phyloP scores from a whole-genome alignment of 345 rosid species.

The Populus pruinosa region DNA sequence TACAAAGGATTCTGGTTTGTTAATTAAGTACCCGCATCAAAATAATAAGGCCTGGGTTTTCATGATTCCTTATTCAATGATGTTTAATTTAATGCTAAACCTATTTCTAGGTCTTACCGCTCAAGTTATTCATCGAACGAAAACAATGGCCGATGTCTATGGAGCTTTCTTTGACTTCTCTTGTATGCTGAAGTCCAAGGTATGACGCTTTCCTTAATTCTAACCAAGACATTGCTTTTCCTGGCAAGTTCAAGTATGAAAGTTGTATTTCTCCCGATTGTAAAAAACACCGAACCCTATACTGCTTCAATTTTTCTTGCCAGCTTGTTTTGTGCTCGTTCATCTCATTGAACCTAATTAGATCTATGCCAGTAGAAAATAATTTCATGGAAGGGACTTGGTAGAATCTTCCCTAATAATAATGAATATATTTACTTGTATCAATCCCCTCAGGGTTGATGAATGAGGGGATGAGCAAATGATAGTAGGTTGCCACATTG shows the following conservation, averaged over 20 bases:
- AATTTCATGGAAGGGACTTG: not conserved
- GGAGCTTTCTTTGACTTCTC: slow-evolving; percentile 81
- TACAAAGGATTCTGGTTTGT: not conserved
- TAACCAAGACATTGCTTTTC: not conserved
- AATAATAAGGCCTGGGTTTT: not conserved
- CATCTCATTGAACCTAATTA: not conserved
- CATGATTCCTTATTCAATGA: not conserved
- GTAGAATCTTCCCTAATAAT: not conserved
- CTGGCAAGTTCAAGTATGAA: not conserved
- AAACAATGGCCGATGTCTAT: slow-evolving; percentile 83
- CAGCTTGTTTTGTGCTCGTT: not conserved
- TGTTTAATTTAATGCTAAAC: not conserved
- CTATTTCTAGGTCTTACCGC: slow-evolving; percentile 78
- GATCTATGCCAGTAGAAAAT: not conserved
- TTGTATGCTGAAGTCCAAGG: slow-evolving; percentile 71
- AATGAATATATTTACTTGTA: not conserved
- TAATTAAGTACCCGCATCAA: not conserved
- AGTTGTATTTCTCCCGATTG: not conserved
- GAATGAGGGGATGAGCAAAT: not conserved
- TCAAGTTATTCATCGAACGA: slow-evolving; percentile 73
- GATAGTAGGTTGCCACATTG: not conserved
- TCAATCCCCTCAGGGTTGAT: not conserved
- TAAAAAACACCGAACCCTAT: not conserved
- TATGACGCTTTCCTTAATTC: slow-evolving; percentile 4
- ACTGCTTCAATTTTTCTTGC: not conserved